Conservation (phyloP, 2,329 filamentous ascomycete genomes). For the Aspergillus latus region DNA sequence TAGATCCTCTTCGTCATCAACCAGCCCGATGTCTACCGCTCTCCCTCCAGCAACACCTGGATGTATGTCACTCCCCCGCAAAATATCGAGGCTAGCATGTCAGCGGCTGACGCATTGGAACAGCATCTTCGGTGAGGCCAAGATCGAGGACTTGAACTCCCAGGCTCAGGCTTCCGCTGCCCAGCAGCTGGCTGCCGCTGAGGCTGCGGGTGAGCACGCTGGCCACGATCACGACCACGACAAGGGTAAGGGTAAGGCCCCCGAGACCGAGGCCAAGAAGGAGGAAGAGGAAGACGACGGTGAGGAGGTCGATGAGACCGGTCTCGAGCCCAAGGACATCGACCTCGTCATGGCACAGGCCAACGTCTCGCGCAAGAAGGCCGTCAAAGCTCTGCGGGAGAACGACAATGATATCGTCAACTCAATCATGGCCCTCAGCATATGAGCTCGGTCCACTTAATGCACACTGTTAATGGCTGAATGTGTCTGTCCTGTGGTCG, state of each 20-base stretch:
- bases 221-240: constrained; percentile 50
- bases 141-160: constrained; percentile 99
- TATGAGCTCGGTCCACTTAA: constrained; percentile 50
- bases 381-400: constrained; percentile 91
- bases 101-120: constrained; percentile 25
- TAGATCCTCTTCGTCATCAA: constrained; percentile 99
- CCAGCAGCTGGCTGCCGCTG: constrained; percentile 83
- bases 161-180: constrained; percentile 94
- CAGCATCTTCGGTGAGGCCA: constrained; percentile 99
- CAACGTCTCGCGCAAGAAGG: constrained; percentile 95
- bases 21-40: constrained; percentile 99
- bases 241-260: constrained; percentile 73
- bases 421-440: constrained; percentile 98
- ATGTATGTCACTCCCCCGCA: constrained; percentile 66
- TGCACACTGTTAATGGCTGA: constrained; percentile 26
- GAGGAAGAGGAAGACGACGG: constrained; percentile 88
- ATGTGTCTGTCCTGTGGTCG: constrained; percentile 24
- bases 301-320: constrained; percentile 92
- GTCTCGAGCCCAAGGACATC: constrained; percentile 98
- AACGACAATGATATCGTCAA: constrained; percentile 99
- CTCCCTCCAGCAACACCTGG: constrained; percentile 98
- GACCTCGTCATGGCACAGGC: constrained; percentile 99
- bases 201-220: constrained; percentile 59
- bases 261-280: constrained; percentile 60
- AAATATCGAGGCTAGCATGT: constrained; percentile 3